Evolutionary conservation across 495 filamentous ascomycete species (phyloP).

Genomic region (Podospora didyma): DNA sequence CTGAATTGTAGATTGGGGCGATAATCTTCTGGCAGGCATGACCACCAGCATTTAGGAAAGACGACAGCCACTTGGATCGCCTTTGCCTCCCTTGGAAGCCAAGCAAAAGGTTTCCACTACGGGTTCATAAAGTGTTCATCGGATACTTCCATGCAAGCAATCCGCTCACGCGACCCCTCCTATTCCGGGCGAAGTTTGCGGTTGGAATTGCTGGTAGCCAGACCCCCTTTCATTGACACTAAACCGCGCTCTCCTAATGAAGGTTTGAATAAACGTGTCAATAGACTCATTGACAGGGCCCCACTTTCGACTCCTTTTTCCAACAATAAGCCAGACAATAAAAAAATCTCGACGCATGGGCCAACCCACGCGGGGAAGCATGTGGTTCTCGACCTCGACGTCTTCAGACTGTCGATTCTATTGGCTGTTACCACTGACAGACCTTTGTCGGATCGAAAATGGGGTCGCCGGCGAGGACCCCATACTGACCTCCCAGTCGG

Average conservation of each 20-base stretch:
- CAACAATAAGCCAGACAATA: background rate
- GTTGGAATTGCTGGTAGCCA: background rate
- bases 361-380: no score
- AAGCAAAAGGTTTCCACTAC: no score
- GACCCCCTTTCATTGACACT: background rate
- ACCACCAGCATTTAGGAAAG: no score
- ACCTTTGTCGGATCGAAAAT: constrained; percentile 2
- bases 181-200: background rate
- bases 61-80: no score
- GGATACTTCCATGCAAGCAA: no score
- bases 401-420: background rate
- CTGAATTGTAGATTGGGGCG: no score
- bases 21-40: no score
- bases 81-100: no score
- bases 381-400: no score
- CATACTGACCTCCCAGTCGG: constrained; percentile 12
- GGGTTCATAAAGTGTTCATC: no score
- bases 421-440: background rate
- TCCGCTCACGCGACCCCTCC: no score
- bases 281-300: constrained; percentile 12
- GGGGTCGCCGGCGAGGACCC: background rate
- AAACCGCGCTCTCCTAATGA: constrained; percentile 17
- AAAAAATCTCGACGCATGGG: no score
- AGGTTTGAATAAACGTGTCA: constrained; percentile 36
- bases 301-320: background rate